Percentiles rank a stretch among this genome's conserved stretches.
Conservation (phyloP, 805 yeast species). For the Candida arabinofermentans region DNA sequence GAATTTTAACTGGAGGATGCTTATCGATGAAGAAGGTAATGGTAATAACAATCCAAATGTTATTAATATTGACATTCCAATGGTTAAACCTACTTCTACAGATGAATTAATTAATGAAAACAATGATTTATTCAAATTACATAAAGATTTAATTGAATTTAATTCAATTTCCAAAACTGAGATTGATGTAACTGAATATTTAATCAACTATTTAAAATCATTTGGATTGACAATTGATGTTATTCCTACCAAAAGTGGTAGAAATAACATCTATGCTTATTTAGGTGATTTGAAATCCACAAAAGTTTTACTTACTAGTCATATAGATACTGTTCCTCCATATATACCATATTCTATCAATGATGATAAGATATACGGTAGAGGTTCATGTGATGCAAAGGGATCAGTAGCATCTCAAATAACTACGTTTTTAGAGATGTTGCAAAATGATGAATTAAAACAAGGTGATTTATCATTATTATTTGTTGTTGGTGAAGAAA, state of each 20-base stretch:
- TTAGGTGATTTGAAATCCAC: slow-evolving; percentile 41
- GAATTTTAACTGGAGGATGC: not conserved
- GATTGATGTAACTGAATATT: slow-evolving; percentile 34
- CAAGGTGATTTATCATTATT: slow-evolving; percentile 57
- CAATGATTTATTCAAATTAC: slow-evolving; percentile 27
- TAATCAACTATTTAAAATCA: slow-evolving; percentile 35
- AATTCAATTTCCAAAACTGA: slow-evolving; percentile 36
- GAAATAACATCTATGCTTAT: slow-evolving; percentile 58
- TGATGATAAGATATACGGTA: slow-evolving; percentile 52
- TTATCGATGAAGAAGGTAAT: not conserved
- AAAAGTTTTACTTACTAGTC: slow-evolving; percentile 53
- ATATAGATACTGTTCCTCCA: slow-evolving; percentile 73
- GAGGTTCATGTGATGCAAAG: slow-evolving; percentile 73
- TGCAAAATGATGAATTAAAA: slow-evolving; percentile 32
- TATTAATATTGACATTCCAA: too few relatives aligned
- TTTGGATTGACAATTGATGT: slow-evolving; percentile 54
- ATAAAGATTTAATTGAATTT: slow-evolving; percentile 32
- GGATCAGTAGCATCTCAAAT: slow-evolving; percentile 64
- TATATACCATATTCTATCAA: slow-evolving; percentile 46
- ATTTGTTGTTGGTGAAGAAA: slow-evolving; percentile 70
- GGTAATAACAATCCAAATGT: not conserved
- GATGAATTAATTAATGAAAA: not conserved
- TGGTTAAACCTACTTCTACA: too few relatives aligned
- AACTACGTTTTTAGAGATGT: slow-evolving; percentile 46
- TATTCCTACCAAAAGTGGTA: slow-evolving; percentile 29